Evolutionary conservation across 176 grass and related monocot genomes (phyloP), one percentile per base, ranked within the genome.

Genomic region (Alopecurus myosuroides): DNA sequence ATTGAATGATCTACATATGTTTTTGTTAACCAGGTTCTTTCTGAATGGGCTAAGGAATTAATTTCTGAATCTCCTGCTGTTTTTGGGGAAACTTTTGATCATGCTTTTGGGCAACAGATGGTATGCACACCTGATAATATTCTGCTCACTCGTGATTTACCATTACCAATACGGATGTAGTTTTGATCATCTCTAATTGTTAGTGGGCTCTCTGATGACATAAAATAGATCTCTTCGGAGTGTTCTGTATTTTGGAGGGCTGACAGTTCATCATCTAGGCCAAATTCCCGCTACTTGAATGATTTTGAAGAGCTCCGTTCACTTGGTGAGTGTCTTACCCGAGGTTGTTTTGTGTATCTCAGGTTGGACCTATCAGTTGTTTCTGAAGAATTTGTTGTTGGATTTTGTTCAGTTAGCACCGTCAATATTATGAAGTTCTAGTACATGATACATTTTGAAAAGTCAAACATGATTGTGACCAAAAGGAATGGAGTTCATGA

Each of bases 261-360:
- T 72, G 95, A 89, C 62, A 81, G 80, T 89, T 85, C 81, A 77
- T 93, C 91, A 53, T 90, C 96, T 68, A 94, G 68, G 89, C 81
- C 91, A 75, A 98, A 92, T 88, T 98, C 96, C 20, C 93, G 96
- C 64, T 98, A 98, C 80, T 76, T 92, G 48, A 98, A 90, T 90
- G 96, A 98, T 92, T 98, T 98, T 79, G 88, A 98, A 85, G 91
- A 95, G 75, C 81, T 98, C n/a, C 91, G 78, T 37, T 94, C 96
- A 77, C 91, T 98, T 85, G 96, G 96, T 98, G 85, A 90, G 88
- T 51, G 67, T 63, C 49, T 78, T 77, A 58, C n/a, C 39, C 69
- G 48, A 20, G 77, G 82, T 22, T 29, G 71, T 81, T 68, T 45
- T 53, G 6, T 35, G 23, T 23, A 86, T 77, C 22, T 23, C 22